Conservation (phyloP, 2,329 filamentous ascomycete species). For the Mycosphaerella sp. region DNA sequence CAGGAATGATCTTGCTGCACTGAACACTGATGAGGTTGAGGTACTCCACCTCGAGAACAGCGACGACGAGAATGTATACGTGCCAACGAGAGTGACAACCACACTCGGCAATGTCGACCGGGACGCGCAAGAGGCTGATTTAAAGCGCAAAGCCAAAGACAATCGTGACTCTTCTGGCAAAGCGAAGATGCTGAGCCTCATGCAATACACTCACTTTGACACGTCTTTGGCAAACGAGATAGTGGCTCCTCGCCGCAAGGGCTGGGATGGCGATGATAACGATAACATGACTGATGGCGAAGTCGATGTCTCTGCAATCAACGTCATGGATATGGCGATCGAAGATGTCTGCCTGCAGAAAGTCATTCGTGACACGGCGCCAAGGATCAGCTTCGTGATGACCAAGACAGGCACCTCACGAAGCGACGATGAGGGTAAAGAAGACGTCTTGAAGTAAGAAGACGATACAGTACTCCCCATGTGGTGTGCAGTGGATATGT, state of each 20-base stretch:
- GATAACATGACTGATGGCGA: slow-evolving; percentile 24
- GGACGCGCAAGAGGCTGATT: slow-evolving; percentile 34
- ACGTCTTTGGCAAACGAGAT: slow-evolving; percentile 26
- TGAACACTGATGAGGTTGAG: slow-evolving; percentile 19
- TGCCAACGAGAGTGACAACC: slow-evolving; percentile 7
- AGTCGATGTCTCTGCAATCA: slow-evolving; percentile 27
- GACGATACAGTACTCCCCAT: no score
- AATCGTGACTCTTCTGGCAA: slow-evolving; percentile 30
- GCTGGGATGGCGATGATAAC: not conserved
- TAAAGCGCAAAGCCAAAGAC: slow-evolving; percentile 30
- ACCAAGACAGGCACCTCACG: slow-evolving; percentile 36
- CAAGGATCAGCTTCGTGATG: slow-evolving; percentile 46
- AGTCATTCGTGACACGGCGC: slow-evolving; percentile 44
- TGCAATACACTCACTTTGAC: slow-evolving; percentile 52
- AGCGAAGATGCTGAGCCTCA: slow-evolving; percentile 46
- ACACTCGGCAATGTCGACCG: slow-evolving; percentile 31
- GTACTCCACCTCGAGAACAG: slow-evolving; percentile 25
- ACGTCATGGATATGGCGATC: slow-evolving; percentile 34
- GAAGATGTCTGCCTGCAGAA: slow-evolving; percentile 48
- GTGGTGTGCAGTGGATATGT: no score
- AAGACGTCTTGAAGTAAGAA: not conserved
- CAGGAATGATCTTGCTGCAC: slow-evolving; percentile 26
- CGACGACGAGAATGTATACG: slow-evolving; percentile 22
- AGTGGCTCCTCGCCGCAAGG: not conserved
- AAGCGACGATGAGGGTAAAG: not conserved